phyloP scores from a whole-genome alignment of 2,329 filamentous ascomycete species.

The Ophiostoma angusticollis region DNA sequence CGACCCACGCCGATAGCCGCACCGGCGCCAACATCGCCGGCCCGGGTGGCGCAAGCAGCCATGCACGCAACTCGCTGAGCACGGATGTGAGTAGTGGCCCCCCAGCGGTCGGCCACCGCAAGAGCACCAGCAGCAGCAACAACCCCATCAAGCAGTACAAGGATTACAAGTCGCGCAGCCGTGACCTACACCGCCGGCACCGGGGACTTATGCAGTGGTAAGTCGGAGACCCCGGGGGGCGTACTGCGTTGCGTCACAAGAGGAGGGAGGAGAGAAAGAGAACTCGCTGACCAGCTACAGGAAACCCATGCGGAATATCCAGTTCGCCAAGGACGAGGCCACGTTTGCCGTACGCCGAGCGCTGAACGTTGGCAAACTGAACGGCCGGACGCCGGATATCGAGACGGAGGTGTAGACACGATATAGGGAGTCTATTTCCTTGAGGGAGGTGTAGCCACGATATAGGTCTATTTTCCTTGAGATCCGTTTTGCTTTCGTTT shows the following conservation, averaged over 20 bases:
- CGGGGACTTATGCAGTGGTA: slow-evolving; percentile 86
- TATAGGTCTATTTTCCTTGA: background rate
- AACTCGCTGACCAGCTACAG: slow-evolving; percentile 14
- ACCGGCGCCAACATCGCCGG: background rate
- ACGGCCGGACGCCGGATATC: slow-evolving; percentile 73
- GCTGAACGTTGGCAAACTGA: slow-evolving; percentile 62
- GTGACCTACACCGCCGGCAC: slow-evolving; percentile 72
- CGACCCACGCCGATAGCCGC: background rate
- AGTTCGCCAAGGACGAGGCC: slow-evolving; percentile 80
- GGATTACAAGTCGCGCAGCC: slow-evolving; percentile 53
- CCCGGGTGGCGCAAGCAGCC: background rate
- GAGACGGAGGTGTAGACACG: slow-evolving; percentile 54
- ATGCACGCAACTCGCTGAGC: background rate
- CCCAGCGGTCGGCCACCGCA: slow-evolving; percentile 17
- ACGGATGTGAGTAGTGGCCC: slow-evolving; percentile 2
- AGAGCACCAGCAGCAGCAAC: slow-evolving; percentile 24
- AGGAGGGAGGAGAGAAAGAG: background rate
- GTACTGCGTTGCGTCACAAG: background rate
- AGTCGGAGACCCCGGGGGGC: too few relatives aligned
- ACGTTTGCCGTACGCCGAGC: slow-evolving; percentile 65
- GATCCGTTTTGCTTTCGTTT: background rate
- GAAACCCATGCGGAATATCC: slow-evolving; percentile 69
- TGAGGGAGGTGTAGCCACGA: background rate
- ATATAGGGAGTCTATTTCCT: background rate
- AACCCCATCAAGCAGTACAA: slow-evolving; percentile 46